phyloP scores from a whole-genome alignment of 331 rosid species.

The Quercus phellos region DNA sequence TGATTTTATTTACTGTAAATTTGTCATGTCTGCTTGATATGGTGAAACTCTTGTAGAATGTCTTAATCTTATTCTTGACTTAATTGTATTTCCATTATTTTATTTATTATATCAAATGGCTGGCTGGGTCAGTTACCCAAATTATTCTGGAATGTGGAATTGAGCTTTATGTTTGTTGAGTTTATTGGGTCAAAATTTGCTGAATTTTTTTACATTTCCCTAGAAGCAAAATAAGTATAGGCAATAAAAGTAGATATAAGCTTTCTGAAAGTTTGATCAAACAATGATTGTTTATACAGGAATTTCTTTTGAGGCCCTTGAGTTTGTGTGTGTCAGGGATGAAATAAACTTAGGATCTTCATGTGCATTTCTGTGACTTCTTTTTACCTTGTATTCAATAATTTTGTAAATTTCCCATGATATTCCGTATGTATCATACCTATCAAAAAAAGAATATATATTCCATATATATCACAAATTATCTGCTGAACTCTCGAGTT shows the following conservation, averaged over 20 bases:
- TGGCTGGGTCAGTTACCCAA: not conserved
- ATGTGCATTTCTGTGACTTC: not conserved
- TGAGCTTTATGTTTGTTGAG: not conserved
- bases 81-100: not conserved
- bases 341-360: not conserved
- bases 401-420: not conserved
- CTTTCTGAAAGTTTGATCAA: not conserved
- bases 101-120: not conserved
- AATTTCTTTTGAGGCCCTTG: not conserved
- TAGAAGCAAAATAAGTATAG: not conserved
- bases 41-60: not conserved
- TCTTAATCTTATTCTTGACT: not conserved
- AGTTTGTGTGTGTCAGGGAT: not conserved
- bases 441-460: not conserved
- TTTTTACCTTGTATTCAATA: not conserved
- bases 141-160: not conserved
- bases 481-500: not conserved
- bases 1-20: not conserved
- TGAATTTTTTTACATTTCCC: not conserved
- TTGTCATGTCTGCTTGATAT: constrained; percentile 12
- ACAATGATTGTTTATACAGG: not conserved
- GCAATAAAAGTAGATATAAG: not conserved
- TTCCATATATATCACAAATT: not conserved
- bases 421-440: too few species aligned
- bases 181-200: not conserved